phyloP scores from a whole-genome alignment of 1,284 basidiomycete species.

The Trichosporon sp. region DNA sequence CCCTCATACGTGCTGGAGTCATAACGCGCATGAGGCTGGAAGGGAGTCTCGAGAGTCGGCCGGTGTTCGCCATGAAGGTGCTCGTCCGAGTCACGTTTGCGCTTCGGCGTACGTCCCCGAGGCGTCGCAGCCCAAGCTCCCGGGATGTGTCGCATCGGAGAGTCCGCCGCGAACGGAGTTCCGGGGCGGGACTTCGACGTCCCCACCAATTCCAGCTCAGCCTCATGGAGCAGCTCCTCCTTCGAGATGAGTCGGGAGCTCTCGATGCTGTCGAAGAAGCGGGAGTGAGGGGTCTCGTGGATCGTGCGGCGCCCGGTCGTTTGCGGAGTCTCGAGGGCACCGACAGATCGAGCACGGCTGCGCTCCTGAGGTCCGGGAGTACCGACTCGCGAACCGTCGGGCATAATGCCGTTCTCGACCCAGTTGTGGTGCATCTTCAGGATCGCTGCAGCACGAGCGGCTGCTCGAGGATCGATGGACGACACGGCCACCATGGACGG shows the following conservation, averaged over 20 bases:
- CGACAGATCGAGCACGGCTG: constrained; percentile 38
- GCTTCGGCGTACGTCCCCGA: constrained; percentile 16
- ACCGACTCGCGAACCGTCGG: constrained; percentile 26
- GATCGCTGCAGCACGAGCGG: constrained; percentile 85
- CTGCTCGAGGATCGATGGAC: constrained; percentile 75
- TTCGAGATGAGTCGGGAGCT: constrained; percentile 38
- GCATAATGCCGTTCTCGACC: constrained; percentile 64
- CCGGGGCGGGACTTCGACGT: constrained; percentile 5
- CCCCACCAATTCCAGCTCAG: constrained; percentile 22
- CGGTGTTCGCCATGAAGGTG: neutral
- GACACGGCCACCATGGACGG: constrained; percentile 69
- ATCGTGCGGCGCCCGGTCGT: neutral
- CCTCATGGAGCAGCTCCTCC: constrained; percentile 46
- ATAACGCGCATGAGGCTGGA: neutral
- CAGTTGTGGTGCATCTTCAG: constrained; percentile 83
- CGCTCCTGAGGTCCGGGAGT: constrained; percentile 38
- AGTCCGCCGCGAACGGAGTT: neutral
- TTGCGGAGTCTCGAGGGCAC: constrained; percentile 19
- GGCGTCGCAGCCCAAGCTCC: constrained; percentile 36
- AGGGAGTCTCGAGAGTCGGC: neutral
- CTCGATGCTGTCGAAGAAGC: constrained; percentile 37
- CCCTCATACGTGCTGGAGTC: neutral
- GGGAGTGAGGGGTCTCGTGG: constrained; percentile 36
- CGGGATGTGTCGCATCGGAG: constrained; percentile 25
- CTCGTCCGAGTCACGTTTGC: constrained; percentile 24